Percentiles rank a stretch among this genome's conserved stretches.
Evolutionary conservation across 1,284 basidiomycete genomes (phyloP).

Genomic region (Coniferiporia weirii): DNA sequence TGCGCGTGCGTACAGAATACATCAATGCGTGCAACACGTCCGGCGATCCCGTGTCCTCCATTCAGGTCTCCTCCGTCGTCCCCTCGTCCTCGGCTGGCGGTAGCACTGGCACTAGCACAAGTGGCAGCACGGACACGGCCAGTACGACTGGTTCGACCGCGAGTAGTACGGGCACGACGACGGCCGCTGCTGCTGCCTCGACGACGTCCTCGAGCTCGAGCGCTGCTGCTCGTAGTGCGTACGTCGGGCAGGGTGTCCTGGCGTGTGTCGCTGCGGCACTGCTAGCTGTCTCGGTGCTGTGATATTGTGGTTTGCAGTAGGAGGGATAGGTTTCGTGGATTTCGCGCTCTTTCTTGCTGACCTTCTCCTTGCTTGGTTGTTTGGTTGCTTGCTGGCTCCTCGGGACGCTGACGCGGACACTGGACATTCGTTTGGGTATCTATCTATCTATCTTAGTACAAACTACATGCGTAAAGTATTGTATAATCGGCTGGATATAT

Average conservation of each 20-base stretch:
- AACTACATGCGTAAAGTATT: too few species aligned
- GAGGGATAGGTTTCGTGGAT: too few species aligned
- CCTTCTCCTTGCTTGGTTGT: too few species aligned
- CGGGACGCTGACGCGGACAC: too few species aligned
- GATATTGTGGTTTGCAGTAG: neutral
- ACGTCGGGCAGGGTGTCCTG: neutral
- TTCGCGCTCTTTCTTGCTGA: too few species aligned
- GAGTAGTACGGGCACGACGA: neutral
- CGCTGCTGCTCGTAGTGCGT: neutral
- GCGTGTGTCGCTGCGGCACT: neutral
- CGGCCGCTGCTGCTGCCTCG: neutral
- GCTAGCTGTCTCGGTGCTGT: neutral
- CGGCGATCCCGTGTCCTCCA: conserved; percentile 14
- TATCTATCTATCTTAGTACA: too few species aligned
- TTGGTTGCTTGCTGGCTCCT: too few species aligned
- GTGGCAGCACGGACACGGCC: neutral
- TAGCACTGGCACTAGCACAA: neutral
- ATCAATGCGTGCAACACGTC: conserved; percentile 14
- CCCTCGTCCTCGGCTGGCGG: neutral
- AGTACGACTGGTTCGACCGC: too few species aligned
- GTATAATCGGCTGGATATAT: too few species aligned
- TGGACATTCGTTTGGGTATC: too few species aligned
- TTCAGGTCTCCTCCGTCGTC: conserved; percentile 8
- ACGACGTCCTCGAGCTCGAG: neutral
- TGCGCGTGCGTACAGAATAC: conserved; percentile 5